phyloP scores from a whole-genome alignment of 129 eudicot species.

The Chrysanthemum makinoi region DNA sequence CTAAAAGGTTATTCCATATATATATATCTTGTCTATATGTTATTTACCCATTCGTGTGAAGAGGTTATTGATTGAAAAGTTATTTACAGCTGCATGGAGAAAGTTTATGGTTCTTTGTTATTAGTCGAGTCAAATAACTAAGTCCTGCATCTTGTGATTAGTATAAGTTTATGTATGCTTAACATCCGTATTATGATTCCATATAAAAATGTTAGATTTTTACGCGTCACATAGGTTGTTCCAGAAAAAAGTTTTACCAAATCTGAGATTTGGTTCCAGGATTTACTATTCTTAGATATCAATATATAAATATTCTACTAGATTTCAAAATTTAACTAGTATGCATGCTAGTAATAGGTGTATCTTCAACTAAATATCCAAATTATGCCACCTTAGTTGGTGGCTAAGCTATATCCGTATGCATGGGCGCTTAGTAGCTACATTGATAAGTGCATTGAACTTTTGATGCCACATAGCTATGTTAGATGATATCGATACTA shows the following conservation, averaged over 20 bases:
- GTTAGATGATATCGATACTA: neutral
- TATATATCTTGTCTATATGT: slow-evolving; percentile 1
- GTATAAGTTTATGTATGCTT: too few species aligned
- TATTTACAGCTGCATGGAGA: neutral
- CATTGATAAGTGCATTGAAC: neutral
- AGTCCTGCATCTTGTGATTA: neutral
- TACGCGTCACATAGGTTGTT: neutral
- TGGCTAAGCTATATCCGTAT: neutral
- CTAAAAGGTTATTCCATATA: neutral
- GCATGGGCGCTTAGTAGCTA: neutral
- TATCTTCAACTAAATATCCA: neutral
- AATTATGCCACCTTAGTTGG: neutral
- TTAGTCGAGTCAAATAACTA: neutral
- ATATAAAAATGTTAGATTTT: slow-evolving; percentile 3
- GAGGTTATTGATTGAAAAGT: slow-evolving; percentile 2
- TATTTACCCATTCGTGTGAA: neutral
- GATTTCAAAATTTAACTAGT: neutral
- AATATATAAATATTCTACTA: neutral
- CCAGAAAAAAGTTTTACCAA: neutral
- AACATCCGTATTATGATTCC: neutral
- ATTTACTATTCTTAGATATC: neutral
- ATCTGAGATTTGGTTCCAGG: slow-evolving; percentile 9
- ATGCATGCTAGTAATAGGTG: neutral
- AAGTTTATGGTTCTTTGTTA: neutral
- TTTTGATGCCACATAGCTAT: neutral